A percentile compares a stretch with the other conserved stretches of the same genome.
phyloP scores from a whole-genome alignment of 345 rosid species.

The Corchorus olitorius region DNA sequence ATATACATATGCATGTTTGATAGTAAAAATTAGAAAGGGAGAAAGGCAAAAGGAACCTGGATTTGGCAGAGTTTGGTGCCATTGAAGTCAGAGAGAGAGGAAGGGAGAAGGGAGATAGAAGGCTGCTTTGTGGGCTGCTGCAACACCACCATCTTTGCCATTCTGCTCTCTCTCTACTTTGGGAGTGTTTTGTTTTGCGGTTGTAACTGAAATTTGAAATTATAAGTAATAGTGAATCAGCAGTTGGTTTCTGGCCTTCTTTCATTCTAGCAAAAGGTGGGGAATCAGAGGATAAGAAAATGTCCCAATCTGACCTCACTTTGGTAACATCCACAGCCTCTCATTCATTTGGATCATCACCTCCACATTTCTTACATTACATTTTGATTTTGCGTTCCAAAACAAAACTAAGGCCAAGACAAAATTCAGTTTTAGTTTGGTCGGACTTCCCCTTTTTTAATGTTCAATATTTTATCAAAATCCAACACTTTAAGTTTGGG shows the following conservation, averaged over 20 bases:
- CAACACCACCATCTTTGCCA: constrained; percentile 70
- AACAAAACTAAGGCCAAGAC: no score
- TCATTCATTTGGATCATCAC: constrained; percentile 17
- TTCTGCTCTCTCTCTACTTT: constrained; percentile 24
- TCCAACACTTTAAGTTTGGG: no score
- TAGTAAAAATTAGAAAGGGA: neutral
- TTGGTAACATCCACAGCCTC: constrained; percentile 45
- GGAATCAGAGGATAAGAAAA: constrained; percentile 41
- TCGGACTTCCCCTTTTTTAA: no score
- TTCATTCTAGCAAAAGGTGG: constrained; percentile 4
- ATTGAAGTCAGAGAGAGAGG: constrained; percentile 86
- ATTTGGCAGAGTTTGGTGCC: constrained; percentile 72
- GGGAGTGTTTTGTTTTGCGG: neutral
- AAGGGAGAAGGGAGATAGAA: constrained; percentile 67
- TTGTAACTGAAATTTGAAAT: constrained; percentile 26
- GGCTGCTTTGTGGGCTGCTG: constrained; percentile 76
- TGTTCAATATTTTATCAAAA: no score
- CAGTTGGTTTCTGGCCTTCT: constrained; percentile 15
- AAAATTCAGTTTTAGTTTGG: no score
- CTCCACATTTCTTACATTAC: neutral
- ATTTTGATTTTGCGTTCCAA: no score
- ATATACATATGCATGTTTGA: neutral
- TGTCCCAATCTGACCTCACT: constrained; percentile 28
- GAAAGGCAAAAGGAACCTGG: constrained; percentile 51
- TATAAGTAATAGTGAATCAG: neutral